Evolutionary conservation across 2,329 filamentous ascomycete genomes (phyloP).

Genomic region (Botryotinia calthae): DNA sequence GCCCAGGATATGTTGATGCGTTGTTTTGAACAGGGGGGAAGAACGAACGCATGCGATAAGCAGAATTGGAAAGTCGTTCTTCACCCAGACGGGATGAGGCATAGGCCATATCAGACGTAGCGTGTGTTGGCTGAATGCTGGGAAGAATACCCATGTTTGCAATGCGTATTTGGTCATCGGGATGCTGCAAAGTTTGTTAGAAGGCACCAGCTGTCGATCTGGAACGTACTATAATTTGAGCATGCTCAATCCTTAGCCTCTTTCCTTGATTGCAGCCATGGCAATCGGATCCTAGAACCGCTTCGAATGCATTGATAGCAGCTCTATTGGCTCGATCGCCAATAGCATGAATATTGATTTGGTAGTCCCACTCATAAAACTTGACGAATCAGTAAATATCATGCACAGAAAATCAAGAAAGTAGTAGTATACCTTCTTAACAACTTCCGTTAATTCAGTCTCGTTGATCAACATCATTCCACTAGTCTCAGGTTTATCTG

Average conservation of each 20-base stretch:
- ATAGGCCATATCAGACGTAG: constrained; percentile 69
- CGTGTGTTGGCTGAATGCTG: constrained; percentile 67
- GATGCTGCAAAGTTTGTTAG: constrained; percentile 42
- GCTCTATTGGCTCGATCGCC: constrained; percentile 66
- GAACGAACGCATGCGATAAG: constrained; percentile 65
- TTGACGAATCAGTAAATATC: constrained; percentile 30
- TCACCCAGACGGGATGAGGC: constrained; percentile 58
- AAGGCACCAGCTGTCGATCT: neutral
- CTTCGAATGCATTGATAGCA: constrained; percentile 60
- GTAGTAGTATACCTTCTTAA: constrained; percentile 39
- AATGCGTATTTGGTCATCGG: constrained; percentile 60
- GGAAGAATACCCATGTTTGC: constrained; percentile 59
- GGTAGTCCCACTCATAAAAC: constrained; percentile 58
- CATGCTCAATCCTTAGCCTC: constrained; percentile 68
- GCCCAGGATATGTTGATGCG: constrained; percentile 35
- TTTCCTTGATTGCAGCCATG: constrained; percentile 52
- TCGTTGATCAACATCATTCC: constrained; percentile 67
- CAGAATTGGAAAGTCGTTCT: constrained; percentile 52
- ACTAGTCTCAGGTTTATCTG: constrained; percentile 57
- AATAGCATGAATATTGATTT: constrained; percentile 72
- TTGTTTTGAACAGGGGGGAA: constrained; percentile 42
- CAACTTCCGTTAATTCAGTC: constrained; percentile 53
- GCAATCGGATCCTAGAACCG: constrained; percentile 54
- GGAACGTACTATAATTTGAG: constrained; percentile 57
- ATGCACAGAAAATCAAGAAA: neutral